Evolutionary conservation across 495 filamentous ascomycete genomes (phyloP).

Genomic region (Neurospora sp.): DNA sequence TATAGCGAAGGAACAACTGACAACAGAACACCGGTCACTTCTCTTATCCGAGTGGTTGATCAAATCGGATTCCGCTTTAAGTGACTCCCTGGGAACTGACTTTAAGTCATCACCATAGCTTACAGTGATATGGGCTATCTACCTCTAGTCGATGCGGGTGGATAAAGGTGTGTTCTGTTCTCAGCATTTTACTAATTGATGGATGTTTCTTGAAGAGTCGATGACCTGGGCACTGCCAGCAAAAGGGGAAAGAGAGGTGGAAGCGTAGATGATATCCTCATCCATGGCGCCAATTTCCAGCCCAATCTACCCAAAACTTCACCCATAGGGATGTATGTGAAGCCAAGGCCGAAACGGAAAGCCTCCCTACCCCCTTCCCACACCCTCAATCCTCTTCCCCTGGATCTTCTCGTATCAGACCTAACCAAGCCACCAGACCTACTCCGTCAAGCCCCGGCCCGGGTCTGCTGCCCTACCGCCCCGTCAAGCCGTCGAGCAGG

Average conservation of each 20-base stretch:
- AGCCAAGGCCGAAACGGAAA: neutral
- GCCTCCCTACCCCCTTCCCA: neutral
- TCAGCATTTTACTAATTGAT: neutral
- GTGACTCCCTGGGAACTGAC: neutral
- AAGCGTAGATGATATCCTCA: neutral
- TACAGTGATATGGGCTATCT: neutral
- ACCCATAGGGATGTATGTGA: neutral
- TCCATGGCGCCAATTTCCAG: neutral
- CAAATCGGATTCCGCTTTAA: neutral
- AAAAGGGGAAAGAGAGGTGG: neutral
- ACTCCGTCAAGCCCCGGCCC: neutral
- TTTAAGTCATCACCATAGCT: neutral
- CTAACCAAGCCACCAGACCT: neutral
- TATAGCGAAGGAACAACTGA: neutral
- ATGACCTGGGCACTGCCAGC: neutral
- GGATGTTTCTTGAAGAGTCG: neutral
- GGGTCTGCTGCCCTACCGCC: neutral
- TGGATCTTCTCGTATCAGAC: neutral
- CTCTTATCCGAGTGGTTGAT: neutral
- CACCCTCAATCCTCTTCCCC: neutral
- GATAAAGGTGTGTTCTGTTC: neutral
- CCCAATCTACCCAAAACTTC: neutral
- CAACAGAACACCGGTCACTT: neutral
- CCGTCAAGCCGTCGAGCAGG: neutral
- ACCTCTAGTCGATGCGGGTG: neutral